These are phyloP conservation scores for Jatropha podagrica DNA, from an alignment of 441 rosid species.

Conservation along the genomic window DNA sequence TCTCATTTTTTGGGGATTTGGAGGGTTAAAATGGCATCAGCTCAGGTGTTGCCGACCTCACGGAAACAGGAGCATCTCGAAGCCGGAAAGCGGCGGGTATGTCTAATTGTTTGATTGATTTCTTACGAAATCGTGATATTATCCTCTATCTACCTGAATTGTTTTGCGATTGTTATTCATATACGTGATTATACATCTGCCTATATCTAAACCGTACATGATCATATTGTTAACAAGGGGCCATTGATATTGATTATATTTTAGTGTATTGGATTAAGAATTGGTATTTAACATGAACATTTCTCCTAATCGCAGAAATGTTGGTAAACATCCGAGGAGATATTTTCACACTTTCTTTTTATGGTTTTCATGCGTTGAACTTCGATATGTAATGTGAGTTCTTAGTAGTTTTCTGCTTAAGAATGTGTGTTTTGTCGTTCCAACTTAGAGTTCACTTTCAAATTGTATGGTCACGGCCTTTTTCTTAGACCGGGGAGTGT, in stretches of 20 bases:
- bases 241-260: not conserved
- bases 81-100: conserved; percentile 96
- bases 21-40: conserved; percentile 71
- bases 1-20: conserved; percentile 23
- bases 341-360: not conserved
- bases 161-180: not conserved
- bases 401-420: not conserved
- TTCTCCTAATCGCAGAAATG: not conserved
- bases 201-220: too few relatives aligned
- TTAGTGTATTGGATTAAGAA: not conserved
- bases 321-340: not conserved
- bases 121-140: not conserved
- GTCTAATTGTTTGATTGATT: conserved; percentile 7
- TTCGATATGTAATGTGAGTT: not conserved
- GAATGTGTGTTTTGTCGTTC: not conserved
- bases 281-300: not conserved
- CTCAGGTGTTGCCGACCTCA: conserved; percentile 71
- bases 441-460: not conserved
- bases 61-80: conserved; percentile 85
- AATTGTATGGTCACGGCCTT: not conserved
- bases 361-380: not conserved
- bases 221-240: not conserved
- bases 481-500: not conserved
- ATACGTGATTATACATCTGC: too few relatives aligned
- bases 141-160: not conserved